Conservation (phyloP, 352 stramenopile species). For the Elongisporangium anandrum region DNA sequence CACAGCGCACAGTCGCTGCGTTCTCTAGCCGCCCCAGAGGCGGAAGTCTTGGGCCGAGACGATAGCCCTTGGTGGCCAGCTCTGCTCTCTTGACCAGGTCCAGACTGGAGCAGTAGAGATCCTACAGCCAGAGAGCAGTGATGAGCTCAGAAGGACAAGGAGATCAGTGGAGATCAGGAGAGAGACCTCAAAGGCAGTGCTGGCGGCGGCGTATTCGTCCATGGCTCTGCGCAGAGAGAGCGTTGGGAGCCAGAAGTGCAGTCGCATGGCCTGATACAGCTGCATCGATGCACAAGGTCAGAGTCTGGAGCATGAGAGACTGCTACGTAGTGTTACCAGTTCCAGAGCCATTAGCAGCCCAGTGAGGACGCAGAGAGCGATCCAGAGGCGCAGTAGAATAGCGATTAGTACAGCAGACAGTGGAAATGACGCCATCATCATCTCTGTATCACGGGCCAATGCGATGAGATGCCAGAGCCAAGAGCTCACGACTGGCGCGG, state of each 20-base stretch:
- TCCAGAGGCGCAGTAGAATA: not conserved
- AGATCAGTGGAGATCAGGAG: too few relatives aligned
- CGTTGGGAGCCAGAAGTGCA: conserved; percentile 1
- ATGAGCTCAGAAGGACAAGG: too few relatives aligned
- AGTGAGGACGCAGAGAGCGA: not conserved
- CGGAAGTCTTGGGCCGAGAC: conserved; percentile 36
- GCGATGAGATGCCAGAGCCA: not conserved
- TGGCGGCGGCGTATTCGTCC: not conserved
- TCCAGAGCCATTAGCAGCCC: not conserved
- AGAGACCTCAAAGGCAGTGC: not conserved
- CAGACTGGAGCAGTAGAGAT: conserved; percentile 14
- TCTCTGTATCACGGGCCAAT: not conserved
- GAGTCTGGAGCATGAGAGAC: not conserved
- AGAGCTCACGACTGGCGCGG: not conserved
- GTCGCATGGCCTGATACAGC: conserved; percentile 8
- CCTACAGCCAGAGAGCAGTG: conserved; percentile 3
- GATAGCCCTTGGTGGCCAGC: conserved; percentile 45
- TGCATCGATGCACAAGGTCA: not conserved
- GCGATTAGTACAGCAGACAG: not conserved
- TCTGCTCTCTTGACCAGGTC: conserved; percentile 57
- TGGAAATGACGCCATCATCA: not conserved
- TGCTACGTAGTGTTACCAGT: not conserved
- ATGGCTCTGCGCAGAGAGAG: not conserved
- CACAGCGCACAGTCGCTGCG: conserved; percentile 24
- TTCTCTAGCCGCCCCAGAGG: conserved; percentile 50